Conservation (phyloP, 306 rosid species). For the Sphenostylis stenocarpa region DNA sequence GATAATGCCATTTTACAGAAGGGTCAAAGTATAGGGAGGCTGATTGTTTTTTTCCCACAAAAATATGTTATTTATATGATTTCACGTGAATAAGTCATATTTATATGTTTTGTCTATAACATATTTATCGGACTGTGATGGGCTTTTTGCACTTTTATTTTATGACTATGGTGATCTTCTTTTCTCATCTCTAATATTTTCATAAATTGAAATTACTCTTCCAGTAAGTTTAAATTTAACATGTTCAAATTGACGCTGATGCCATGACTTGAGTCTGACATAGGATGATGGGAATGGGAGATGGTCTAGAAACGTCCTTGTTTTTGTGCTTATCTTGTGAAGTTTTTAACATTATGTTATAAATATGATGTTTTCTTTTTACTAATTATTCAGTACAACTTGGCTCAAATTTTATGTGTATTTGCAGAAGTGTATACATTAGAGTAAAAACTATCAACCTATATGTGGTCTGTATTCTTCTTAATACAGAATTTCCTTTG, state of each 20-base stretch:
- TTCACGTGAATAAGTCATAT: neutral
- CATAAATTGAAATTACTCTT: conserved; percentile 2
- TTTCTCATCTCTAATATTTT: neutral
- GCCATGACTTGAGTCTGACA: neutral
- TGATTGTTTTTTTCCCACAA: neutral
- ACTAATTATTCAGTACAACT: neutral
- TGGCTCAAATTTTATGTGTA: neutral
- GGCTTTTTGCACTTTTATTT: neutral
- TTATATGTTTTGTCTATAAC: neutral
- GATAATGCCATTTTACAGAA: neutral
- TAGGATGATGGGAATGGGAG: neutral
- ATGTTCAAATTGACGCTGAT: neutral
- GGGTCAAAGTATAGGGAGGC: neutral
- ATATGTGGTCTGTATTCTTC: neutral
- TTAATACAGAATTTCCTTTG: conserved; percentile 18
- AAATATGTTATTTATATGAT: neutral
- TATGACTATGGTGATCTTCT: neutral
- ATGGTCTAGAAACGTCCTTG: neutral
- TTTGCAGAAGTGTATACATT: neutral
- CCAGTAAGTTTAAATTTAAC: conserved; percentile 12
- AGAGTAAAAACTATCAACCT: neutral
- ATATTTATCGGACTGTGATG: neutral
- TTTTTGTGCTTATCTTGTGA: neutral
- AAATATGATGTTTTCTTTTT: neutral
- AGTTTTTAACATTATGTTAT: neutral